Evolutionary conservation across 495 filamentous ascomycete species (phyloP), one percentile per base, ranked within the genome.

Genomic region (Glarea lozoyensis): DNA sequence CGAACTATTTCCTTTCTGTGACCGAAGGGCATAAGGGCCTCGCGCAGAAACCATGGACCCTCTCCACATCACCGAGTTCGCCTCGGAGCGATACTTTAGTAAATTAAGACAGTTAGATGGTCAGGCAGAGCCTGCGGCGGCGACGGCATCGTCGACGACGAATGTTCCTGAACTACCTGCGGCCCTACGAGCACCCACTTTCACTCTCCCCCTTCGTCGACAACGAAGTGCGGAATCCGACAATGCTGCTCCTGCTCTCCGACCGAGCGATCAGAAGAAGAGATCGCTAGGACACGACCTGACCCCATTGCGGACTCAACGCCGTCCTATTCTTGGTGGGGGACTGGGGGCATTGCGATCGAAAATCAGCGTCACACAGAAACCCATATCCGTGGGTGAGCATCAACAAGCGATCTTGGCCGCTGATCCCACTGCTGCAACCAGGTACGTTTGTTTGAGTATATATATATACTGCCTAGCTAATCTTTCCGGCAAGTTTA

Each of bases 11-110:
- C 39, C 37, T 31, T 32, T 36, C 49, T 51, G 49, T 43, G 49
- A 53, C 49, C 37, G 52, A 42, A 49, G 53, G 55, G 55, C 45
- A 53, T 50, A 55, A 38, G 12, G 34, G 48, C 51, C 52, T 40
- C 36, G 36, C 44, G 56, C 31, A 54, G 69, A 29, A 27, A 58
- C 30, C 53, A 72, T 75, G 71, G 73, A 76, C 43, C 70, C 64
- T 53, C 56, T 66, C 42, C 73, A 76, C 40, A 59, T 72, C 32
- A 73, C 70, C 34, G 73, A 77, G 48, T 77, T 77, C 62, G 73
- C 70, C 38, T 77, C 73, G 35, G 61, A 65, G 54, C 69, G 68
- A 48, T 77, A 69, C 45, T 63, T 73, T 39, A 61, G 66, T 13
- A 77, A 77, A 54, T 54, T 75, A 46, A 51, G 37, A 34, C 45